Evolutionary conservation across 2,329 filamentous ascomycete species (phyloP).

Genomic region (Lithohypha guttulata): DNA sequence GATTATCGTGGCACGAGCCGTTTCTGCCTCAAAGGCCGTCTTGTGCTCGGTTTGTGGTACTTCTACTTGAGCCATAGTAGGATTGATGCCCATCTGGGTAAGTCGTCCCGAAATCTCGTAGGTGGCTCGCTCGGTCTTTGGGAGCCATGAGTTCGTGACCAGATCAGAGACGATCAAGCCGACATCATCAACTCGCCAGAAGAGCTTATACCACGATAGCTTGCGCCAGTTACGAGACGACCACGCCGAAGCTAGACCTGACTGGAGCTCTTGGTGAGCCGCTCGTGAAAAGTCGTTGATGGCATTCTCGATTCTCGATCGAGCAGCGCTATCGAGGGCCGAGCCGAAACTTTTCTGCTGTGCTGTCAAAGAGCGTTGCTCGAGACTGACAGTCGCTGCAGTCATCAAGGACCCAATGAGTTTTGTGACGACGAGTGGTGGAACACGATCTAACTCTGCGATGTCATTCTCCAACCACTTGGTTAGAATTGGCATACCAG

Average conservation of each 20-base stretch:
- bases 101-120: conserved; percentile 74
- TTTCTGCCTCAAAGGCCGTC: conserved; percentile 9
- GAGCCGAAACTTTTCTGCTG: conserved; percentile 23
- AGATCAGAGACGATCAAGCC: conserved; percentile 72
- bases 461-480: conserved; percentile 46
- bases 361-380: conserved; percentile 25
- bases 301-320: conserved; percentile 43
- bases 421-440: conserved; percentile 37
- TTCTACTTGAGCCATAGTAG: conserved; percentile 5
- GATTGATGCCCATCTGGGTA: conserved; percentile 45
- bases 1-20: conserved; percentile 3
- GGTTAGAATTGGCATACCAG: conserved; percentile 54
- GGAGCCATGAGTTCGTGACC: conserved; percentile 64
- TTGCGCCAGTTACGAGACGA: conserved; percentile 65
- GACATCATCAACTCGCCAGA: conserved; percentile 90
- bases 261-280: conserved; percentile 73
- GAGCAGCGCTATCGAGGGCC: conserved; percentile 30
- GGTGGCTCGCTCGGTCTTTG: conserved; percentile 65
- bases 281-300: conserved; percentile 65
- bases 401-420: conserved; percentile 58
- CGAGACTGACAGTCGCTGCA: conserved; percentile 27
- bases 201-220: conserved; percentile 85
- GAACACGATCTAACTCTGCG: conserved; percentile 12
- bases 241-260: conserved; percentile 69
- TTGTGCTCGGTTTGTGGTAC: conserved; percentile 3